Evolutionary conservation across 2,329 filamentous ascomycete genomes (phyloP).

Genomic region (Aulographum hederae): DNA sequence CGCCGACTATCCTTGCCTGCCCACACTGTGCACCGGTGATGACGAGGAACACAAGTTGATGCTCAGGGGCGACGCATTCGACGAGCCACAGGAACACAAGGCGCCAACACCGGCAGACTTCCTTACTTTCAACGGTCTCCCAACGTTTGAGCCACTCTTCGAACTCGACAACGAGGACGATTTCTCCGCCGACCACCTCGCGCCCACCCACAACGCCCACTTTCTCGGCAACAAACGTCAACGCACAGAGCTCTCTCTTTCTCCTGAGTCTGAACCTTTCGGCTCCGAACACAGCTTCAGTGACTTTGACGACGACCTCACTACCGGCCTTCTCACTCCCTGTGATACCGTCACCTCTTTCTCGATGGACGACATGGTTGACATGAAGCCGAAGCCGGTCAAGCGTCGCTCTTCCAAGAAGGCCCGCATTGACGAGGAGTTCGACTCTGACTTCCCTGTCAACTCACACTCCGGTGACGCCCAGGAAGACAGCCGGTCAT

Average conservation of each 20-base stretch:
- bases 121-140: constrained; percentile 36
- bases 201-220: constrained; percentile 40
- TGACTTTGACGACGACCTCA: constrained; percentile 53
- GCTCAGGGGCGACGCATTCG: constrained; percentile 25
- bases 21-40: constrained; percentile 42
- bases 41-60: constrained; percentile 40
- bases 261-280: constrained; percentile 48
- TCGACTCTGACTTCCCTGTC: constrained; percentile 13
- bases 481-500: no score
- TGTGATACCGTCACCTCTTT: constrained; percentile 31
- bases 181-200: constrained; percentile 58
- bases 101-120: constrained; percentile 21
- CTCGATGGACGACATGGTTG: constrained; percentile 8
- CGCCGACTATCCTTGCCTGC: constrained; percentile 48
- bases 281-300: constrained; percentile 60
- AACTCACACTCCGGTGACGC: constrained; percentile 6
- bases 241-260: constrained; percentile 49
- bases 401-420: constrained; percentile 15
- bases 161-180: constrained; percentile 87
- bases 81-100: constrained; percentile 19
- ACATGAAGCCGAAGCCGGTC: not conserved
- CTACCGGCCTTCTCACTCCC: constrained; percentile 44
- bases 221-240: constrained; percentile 52
- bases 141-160: constrained; percentile 68
- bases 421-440: constrained; percentile 12